phyloP scores from a whole-genome alignment of 441 rosid species.

The Monsonia emarginata region DNA sequence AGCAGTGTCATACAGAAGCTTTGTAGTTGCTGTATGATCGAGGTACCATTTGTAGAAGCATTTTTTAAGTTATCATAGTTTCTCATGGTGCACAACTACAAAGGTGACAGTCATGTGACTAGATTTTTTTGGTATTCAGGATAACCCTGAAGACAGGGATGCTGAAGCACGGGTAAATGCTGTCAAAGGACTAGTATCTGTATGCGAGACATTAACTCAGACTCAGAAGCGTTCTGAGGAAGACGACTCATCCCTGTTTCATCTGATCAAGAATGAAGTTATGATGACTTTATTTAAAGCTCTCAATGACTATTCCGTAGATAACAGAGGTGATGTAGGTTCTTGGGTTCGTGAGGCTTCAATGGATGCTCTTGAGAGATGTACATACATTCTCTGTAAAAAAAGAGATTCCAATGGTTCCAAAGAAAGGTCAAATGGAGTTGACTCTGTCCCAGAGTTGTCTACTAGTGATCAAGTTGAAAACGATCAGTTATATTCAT shows the following conservation, averaged over 20 bases:
- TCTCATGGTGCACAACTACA: conserved; percentile 8
- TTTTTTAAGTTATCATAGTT: conserved; percentile 8
- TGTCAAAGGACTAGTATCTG: conserved; percentile 73
- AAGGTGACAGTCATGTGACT: conserved; percentile 15
- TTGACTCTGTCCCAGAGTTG: conserved; percentile 22
- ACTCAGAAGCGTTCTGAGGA: conserved; percentile 31
- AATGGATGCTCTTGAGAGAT: conserved; percentile 75
- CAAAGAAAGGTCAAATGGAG: conserved; percentile 14
- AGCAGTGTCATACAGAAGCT: conserved; percentile 62
- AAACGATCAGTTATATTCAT: conserved; percentile 17
- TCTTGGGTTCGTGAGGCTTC: conserved; percentile 99
- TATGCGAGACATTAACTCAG: conserved; percentile 65
- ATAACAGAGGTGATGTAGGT: conserved; percentile 96
- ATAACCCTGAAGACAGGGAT: conserved; percentile 81
- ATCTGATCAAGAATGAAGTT: conserved; percentile 68
- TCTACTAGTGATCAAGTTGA: conserved; percentile 21
- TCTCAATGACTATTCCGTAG: conserved; percentile 84
- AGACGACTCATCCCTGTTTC: conserved; percentile 36
- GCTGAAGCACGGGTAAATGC: conserved; percentile 94
- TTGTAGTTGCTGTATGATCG: conserved; percentile 59
- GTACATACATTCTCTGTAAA: conserved; percentile 65
- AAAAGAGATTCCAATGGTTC: conserved; percentile 22
- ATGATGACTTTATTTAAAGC: conserved; percentile 68
- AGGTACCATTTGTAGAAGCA: conserved; percentile 37
- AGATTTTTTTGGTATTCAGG: conserved; percentile 37